Evolutionary conservation across 2,329 filamentous ascomycete genomes (phyloP).

Genomic region (Aureobasidium vineae): DNA sequence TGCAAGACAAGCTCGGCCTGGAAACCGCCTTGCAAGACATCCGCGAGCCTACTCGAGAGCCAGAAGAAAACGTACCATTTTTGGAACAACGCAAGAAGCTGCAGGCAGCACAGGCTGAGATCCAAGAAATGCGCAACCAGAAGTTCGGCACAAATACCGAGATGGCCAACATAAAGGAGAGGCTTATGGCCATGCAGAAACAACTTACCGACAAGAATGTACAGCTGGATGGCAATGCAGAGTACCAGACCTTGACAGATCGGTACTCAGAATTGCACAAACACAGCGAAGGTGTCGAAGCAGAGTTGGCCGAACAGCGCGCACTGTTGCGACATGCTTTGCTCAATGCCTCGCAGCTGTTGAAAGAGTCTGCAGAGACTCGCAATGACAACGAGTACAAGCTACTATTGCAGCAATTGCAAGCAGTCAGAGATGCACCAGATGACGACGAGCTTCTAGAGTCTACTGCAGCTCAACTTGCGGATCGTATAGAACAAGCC

Average conservation of each 20-base stretch:
- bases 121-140: constrained; percentile 38
- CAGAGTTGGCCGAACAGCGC: constrained; percentile 31
- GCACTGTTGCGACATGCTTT: constrained; percentile 33
- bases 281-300: constrained; percentile 31
- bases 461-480: constrained; percentile 27
- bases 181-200: constrained; percentile 24
- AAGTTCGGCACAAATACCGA: constrained; percentile 29
- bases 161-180: constrained; percentile 30
- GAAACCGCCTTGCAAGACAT: constrained; percentile 41
- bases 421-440: constrained; percentile 27
- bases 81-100: constrained; percentile 31
- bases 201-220: constrained; percentile 26
- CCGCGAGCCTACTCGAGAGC: constrained; percentile 40
- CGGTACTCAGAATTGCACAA: constrained; percentile 30
- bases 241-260: constrained; percentile 28
- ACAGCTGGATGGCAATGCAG: constrained; percentile 27
- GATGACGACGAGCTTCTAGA: constrained; percentile 27
- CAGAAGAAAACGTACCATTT: constrained; percentile 30
- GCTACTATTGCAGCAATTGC: constrained; percentile 30
- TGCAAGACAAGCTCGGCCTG: constrained; percentile 39
- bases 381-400: constrained; percentile 31
- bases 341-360: constrained; percentile 26
- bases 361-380: constrained; percentile 28
- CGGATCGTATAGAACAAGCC: constrained; percentile 29
- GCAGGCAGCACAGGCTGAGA: constrained; percentile 26